Evolutionary conservation across 1,284 basidiomycete species (phyloP), one percentile per base, ranked within the genome.

Genomic region (Sparassis latifolia): DNA sequence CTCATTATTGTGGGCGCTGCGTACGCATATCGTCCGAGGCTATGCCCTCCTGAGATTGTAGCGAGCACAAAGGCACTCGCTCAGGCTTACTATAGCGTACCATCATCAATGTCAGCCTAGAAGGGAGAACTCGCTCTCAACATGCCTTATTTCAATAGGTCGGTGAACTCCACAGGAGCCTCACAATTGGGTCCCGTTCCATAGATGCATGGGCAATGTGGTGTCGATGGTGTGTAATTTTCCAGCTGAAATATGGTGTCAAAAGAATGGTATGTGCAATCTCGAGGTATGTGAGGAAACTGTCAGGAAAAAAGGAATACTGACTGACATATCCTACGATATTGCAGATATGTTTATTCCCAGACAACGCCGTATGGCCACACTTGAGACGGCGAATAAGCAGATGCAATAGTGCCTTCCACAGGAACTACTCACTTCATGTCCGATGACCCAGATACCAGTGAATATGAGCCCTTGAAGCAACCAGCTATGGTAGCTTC

Each of bases 371-470:
- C 10, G 56, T 54, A 48, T 66, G 62, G 6, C 67, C 66, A 46
- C 65, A 67, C 64, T 66, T 43, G 28, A 37, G 12, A 35, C 35
- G n/a, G 35, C 7, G 33, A 40, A 6, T 7, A 31, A 20, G 35
- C 27, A 27, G 35, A 42, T 30, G 4, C 5, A 42, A 20, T 27
- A 20, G 6, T 10, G 9, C 20, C 20, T 20, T 20, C 20, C 20
- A 3, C 5, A 27, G 33, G 9, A 20, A 20, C 20, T 20, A 47
- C 60, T 30, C 50, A 78, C 77, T 62, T 82, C 79, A 52, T 80
- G 79, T 28, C 79, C 79, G 47, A 82, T 77, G n/a, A 81, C 78
- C 79, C 79, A 83, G 40, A 82, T 70, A 1, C 79, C 78, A 5
- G 77, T 80, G 57, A 82, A 77, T 30, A 76, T 71, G 7, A 82